Percentiles rank a stretch among this genome's conserved stretches.
Conservation (phyloP, 1,284 basidiomycete species). For the Gastroboletus turbinatus region DNA sequence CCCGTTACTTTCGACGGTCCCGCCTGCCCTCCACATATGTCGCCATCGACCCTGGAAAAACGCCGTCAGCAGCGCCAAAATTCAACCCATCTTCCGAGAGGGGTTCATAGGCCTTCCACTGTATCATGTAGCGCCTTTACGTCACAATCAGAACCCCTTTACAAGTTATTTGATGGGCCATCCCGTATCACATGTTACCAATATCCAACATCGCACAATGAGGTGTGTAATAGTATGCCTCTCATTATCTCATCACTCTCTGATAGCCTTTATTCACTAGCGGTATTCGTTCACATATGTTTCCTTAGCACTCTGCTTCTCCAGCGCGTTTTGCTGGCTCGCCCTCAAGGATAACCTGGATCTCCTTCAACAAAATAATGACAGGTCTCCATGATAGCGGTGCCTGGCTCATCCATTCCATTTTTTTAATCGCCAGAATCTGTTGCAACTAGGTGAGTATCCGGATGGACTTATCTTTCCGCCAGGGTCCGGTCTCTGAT, state of each 20-base stretch:
- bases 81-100: background rate
- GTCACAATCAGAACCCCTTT: constrained; percentile 22
- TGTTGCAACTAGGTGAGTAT: background rate
- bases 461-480: background rate
- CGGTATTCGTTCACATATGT: constrained; percentile 9
- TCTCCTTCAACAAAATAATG: background rate
- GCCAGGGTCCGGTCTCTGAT: background rate
- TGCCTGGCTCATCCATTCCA: background rate
- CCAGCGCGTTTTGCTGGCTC: constrained; percentile 28
- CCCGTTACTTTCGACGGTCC: constrained; percentile 48
- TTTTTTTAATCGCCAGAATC: background rate
- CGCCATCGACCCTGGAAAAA: constrained; percentile 18
- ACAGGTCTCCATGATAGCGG: background rate
- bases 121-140: constrained; percentile 12
- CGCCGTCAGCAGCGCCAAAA: constrained; percentile 18
- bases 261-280: constrained; percentile 1
- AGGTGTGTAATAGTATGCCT: constrained; percentile 15
- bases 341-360: constrained; percentile 14
- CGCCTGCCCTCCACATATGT: constrained; percentile 37
- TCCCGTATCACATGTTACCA: constrained; percentile 33
- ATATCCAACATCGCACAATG: constrained; percentile 9
- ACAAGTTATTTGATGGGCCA: constrained; percentile 45
- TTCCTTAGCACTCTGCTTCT: constrained; percentile 20
- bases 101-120: background rate
- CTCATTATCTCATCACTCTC: background rate